Percentiles rank a stretch among this genome's conserved stretches.
These are phyloP conservation scores for Linum usitatissimum DNA, from an alignment of 345 rosid species.

Conservation along the genomic window DNA sequence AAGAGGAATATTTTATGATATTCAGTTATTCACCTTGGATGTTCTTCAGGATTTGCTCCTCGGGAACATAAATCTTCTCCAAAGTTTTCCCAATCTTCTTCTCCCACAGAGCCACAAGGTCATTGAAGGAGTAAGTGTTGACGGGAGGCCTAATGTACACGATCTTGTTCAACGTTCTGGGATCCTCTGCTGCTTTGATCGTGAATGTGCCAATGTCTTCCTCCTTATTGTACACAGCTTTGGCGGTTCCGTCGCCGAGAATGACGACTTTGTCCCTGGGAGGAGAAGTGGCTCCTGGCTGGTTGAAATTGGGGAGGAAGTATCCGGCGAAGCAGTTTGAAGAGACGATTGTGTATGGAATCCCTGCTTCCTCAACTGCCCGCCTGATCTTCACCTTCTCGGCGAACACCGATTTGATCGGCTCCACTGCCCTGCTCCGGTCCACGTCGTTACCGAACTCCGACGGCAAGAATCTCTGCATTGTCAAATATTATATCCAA, in stretches of 20 bases:
- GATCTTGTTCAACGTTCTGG: slow-evolving; percentile 17
- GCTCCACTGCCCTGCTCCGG: slow-evolving; percentile 16
- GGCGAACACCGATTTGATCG: background rate
- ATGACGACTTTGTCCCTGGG: slow-evolving; percentile 20
- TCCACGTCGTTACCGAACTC: slow-evolving; percentile 21
- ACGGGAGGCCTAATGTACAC: slow-evolving; percentile 17
- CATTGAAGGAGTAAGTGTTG: slow-evolving; percentile 20
- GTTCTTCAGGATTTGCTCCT: slow-evolving; percentile 22
- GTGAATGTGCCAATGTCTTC: slow-evolving; percentile 20
- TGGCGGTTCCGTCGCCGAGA: slow-evolving; percentile 18
- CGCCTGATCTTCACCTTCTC: slow-evolving; percentile 10
- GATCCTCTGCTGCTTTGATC: slow-evolving; percentile 19
- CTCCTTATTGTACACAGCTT: slow-evolving; percentile 10
- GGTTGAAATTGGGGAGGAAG: slow-evolving; percentile 18
- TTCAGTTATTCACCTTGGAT: slow-evolving; percentile 19
- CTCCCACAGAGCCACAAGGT: slow-evolving; percentile 27
- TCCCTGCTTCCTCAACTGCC: slow-evolving; percentile 22
- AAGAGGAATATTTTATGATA: background rate
- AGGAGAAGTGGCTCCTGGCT: slow-evolving; percentile 14
- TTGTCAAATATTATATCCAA: background rate
- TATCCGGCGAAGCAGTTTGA: slow-evolving; percentile 15
- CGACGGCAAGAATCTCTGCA: slow-evolving; percentile 29
- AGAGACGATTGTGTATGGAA: slow-evolving; percentile 25
- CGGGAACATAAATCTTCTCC: slow-evolving; percentile 15
- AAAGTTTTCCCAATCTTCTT: slow-evolving; percentile 25